Evolutionary conservation across 305 asterid species (phyloP).

Genomic region (Solanum hybrid): DNA sequence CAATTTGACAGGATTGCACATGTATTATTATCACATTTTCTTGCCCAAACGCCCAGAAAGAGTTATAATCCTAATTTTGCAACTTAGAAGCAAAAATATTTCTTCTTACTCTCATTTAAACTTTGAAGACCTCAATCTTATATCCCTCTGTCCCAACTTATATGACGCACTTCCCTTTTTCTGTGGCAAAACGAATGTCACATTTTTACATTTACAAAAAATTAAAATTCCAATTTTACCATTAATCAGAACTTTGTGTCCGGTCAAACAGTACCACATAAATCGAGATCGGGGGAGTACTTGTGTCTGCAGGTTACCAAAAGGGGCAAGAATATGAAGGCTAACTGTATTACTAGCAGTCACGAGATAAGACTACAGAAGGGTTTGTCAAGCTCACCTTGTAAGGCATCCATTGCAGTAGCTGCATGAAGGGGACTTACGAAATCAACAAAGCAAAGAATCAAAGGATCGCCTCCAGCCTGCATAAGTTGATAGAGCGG

Average conservation of each 20-base stretch:
- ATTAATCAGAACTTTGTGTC: not conserved
- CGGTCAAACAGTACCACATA: not conserved
- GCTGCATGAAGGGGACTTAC: constrained; percentile 56
- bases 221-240: not conserved
- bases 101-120: not conserved
- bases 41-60: not conserved
- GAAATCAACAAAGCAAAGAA: constrained; percentile 58
- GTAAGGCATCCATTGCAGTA: constrained; percentile 44
- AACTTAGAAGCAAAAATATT: not conserved
- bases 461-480: constrained; percentile 49
- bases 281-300: not conserved
- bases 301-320: not conserved
- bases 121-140: not conserved
- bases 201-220: not conserved
- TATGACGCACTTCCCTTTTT: not conserved
- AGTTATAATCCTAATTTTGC: not conserved
- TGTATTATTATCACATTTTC: not conserved
- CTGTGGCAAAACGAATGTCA: not conserved
- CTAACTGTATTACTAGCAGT: not conserved
- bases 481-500: constrained; percentile 19
- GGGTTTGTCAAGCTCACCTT: constrained; percentile 33
- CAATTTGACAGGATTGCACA: not conserved
- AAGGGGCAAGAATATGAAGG: not conserved
- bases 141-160: not conserved
- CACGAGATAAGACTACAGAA: not conserved